Percentiles rank a stretch among this genome's conserved stretches.
Conservation (phyloP, 352 stramenopile species). For the Globisporangium cederbergense region DNA sequence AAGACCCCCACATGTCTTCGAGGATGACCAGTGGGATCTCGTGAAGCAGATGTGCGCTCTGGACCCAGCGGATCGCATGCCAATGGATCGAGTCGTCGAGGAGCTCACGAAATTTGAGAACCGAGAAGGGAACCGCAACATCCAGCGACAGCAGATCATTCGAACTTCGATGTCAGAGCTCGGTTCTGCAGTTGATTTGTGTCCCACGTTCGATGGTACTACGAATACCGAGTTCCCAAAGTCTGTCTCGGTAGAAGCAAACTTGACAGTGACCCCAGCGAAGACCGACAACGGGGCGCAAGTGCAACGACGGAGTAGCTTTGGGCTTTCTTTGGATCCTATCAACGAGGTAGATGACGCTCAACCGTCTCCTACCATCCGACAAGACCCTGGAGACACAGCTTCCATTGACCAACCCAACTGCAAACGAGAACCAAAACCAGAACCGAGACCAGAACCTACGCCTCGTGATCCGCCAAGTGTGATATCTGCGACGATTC, state of each 20-base stretch:
- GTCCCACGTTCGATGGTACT: not conserved
- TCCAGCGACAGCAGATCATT: not conserved
- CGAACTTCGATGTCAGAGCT: not conserved
- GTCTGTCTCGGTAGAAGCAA: not conserved
- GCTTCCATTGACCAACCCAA: not conserved
- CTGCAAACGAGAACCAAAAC: not conserved
- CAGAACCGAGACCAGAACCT: not conserved
- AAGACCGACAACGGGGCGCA: too few species aligned
- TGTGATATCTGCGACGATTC: not conserved
- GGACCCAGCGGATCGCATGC: not conserved
- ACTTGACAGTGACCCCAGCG: not conserved
- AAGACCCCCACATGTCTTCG: not conserved
- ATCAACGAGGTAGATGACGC: too few species aligned
- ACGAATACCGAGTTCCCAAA: not conserved
- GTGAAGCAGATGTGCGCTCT: not conserved
- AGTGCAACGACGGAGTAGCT: too few species aligned
- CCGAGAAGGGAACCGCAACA: not conserved
- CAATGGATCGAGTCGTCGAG: not conserved
- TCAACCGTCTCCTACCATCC: too few species aligned
- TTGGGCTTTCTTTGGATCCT: too few species aligned
- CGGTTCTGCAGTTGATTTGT: not conserved
- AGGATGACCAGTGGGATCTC: not conserved
- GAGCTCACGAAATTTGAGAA: not conserved
- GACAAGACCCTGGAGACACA: not conserved
- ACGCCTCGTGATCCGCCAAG: not conserved